Evolutionary conservation across 176 grass and related monocot genomes (phyloP).

Genomic region (Oryza meridionalis): DNA sequence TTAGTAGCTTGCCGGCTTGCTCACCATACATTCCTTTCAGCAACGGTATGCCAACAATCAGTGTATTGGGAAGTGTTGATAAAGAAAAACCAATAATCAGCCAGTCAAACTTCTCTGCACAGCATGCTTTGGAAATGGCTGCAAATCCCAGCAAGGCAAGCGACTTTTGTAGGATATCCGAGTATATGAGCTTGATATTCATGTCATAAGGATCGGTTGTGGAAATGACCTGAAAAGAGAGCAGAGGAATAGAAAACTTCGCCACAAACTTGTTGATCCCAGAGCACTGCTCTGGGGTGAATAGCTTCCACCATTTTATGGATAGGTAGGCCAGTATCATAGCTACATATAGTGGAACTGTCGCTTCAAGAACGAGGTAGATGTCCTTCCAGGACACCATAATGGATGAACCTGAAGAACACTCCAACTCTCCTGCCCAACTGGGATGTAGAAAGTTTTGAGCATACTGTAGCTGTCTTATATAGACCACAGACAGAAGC

Average conservation of each 20-base stretch:
- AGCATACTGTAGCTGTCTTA: conserved; percentile 48
- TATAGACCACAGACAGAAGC: conserved; percentile 53
- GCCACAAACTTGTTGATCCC: conserved; percentile 94
- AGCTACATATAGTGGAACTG: conserved; percentile 71
- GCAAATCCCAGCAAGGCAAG: conserved; percentile 59
- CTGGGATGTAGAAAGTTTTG: conserved; percentile 40
- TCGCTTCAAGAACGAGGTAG: conserved; percentile 85
- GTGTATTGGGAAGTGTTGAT: conserved; percentile 86
- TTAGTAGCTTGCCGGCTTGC: conserved; percentile 74
- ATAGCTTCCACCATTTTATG: conserved; percentile 90
- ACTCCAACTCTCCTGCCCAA: conserved; percentile 46
- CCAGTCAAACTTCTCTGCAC: conserved; percentile 67
- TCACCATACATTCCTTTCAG: conserved; percentile 91
- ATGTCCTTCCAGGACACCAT: conserved; percentile 78
- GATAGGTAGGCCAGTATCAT: conserved; percentile 94
- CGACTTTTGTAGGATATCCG: conserved; percentile 76
- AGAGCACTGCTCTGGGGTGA: conserved; percentile 82
- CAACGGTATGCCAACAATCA: conserved; percentile 92
- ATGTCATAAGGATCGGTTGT: conserved; percentile 85
- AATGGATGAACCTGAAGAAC: conserved; percentile 52
- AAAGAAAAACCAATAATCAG: conserved; percentile 84
- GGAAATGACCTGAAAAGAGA: conserved; percentile 93
- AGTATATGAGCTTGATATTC: conserved; percentile 76
- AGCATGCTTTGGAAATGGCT: conserved; percentile 54
- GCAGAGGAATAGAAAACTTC: conserved; percentile 85